Evolutionary conservation across 768 basidiomycete genomes (phyloP), one percentile per base, ranked within the genome.

Genomic region (Crepidotus variabilis): DNA sequence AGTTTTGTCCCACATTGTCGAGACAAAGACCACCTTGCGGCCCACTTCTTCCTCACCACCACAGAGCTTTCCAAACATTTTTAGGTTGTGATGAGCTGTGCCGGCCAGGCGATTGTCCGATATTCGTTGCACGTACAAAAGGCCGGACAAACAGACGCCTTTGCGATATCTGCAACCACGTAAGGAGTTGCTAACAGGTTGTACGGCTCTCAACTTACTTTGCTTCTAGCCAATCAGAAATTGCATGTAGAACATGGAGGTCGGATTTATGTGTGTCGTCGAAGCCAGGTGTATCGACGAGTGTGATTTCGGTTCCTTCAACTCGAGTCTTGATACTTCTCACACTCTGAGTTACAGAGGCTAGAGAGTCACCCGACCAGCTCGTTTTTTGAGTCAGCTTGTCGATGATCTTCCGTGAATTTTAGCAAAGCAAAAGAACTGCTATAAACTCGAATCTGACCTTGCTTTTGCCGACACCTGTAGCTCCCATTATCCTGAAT

Each of bases 1-100:
- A 52, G 74, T 72, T 54, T 66, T 66, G 13, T 69, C 70, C 77
- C 78, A 79, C 73, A 73, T 77, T 47, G 71, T 78, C 57, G 79
- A 28, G 28, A 28, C 28, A 28, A 28, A 28, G 3, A 28, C 8
- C 28, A 28, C 28, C 28, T 28, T 28, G 28, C 28, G 28, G 8
- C 28, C 28, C 28, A 28, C 28, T 28, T 28, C 28, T 4, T 78
- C 4, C 11, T n/a, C 11, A 3, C 45, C 16, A 4, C 21, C 45
- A n/a, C 21, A 22, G 45, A 46, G 21, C 16, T 22, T 46, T 46
- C 16, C 21, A 46, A 22, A n/a, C 45, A n/a, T 22, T 10, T n/a
- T n/a, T 6, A 46, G 6, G 21, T n/a, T 46, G 45, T 46, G 45
- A 22, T 28, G 28, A 28, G 28, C 28, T 8, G 45, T 4, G 11